Evolutionary conservation across 129 eudicot genomes (phyloP), one percentile per base, ranked within the genome.

Genomic region (Sambucus nigra): DNA sequence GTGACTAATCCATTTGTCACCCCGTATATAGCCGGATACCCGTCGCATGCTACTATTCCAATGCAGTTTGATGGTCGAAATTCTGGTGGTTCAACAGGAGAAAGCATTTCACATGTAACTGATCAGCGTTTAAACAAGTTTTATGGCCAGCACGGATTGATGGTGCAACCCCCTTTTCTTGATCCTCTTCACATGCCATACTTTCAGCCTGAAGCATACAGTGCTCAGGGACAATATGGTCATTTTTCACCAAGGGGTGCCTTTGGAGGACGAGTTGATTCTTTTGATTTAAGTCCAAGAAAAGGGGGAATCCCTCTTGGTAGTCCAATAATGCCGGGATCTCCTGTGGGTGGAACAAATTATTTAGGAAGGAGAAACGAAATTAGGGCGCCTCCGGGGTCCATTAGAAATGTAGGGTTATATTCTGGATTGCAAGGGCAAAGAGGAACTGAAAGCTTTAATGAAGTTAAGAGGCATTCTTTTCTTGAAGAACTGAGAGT

Each of bases 401-500:
- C 70, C 14, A 31, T 63, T 2, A 63, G 62, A 74, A 62, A 41
- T 16, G 32, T 23, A 20, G 54, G 53, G 38, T 59, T 47, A 29
- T 60, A 19, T 55, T 19, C 73, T 17, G 61, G 51, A 19, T 59
- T 67, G 68, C 59, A 52, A 45, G 77, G 72, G 20, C 73, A 53
- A 39, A 66, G 60, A 51, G 78, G 69, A 12, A 12, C 73, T 25
- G 68, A 53, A 5, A 18, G 64, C 59, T 59, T 61, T 15, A 50
- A 60, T 60, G 68, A 66, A 42, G 51, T 61, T 27, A 72, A 64
- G 44, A 60, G 63, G 48, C 61, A 56, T 48, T 29, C 61, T 29
- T 50, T 60, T 61, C 74, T 73, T 42, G 74, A 73, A 41, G 68
- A 61, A 29, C 62, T 73, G 46, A 73, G 51, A 61, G 35, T 57